Base-by-base conservation (phyloP, 768 basidiomycete species). In the Hirschioporus abietinus region DNA sequence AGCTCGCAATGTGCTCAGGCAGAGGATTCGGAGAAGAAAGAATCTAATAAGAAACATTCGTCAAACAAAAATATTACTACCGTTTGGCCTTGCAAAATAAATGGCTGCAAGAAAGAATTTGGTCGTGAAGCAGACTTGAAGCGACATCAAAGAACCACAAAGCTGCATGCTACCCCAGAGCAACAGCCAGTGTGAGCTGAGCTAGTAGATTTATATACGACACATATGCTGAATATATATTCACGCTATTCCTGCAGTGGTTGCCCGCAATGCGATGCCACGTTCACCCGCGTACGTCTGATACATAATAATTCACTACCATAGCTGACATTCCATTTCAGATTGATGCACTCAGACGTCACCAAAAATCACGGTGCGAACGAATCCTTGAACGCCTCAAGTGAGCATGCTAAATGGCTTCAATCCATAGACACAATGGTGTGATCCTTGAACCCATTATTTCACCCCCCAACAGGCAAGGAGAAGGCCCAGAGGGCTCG, bases 111-210 rank as follows among this genome's bases (percentile, higher is more conserved):
- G 77, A 92, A 92, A 76, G 86, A 90, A 74, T 92, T 92, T 73
- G 90, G 89, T 60, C 83, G 91, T 64, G 91, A 92, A 76, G 91
- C 91, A 18, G 91, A 92, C 80, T 78, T 92, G 69, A 92, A 91
- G 80, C 75, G 91, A 71, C 91, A 92, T 74, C 91, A 92, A 73
- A 81, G 89, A 74, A 92, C 91, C 35, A 91, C 91, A 25, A 92
- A 90, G 75, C 75, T 83, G 62, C 91, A 92, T 77, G 88, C 88
- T 2, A 79, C 88, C 75, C 89, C 91, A 36, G 86, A 85, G 71
- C 91, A 52, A 52, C 42, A 6, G 42, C 42, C 42, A 52, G 12
- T 88, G 90, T 91, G 72, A 64, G 78, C 75, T 17, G 20, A 1
- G 60, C n/a, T 66, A 72, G 82, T 83, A 35, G 66, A 30, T 63